Percentiles rank a stretch among this genome's conserved stretches.
phyloP scores from a whole-genome alignment of 768 basidiomycete species.

The Kwoniella dejecticola region DNA sequence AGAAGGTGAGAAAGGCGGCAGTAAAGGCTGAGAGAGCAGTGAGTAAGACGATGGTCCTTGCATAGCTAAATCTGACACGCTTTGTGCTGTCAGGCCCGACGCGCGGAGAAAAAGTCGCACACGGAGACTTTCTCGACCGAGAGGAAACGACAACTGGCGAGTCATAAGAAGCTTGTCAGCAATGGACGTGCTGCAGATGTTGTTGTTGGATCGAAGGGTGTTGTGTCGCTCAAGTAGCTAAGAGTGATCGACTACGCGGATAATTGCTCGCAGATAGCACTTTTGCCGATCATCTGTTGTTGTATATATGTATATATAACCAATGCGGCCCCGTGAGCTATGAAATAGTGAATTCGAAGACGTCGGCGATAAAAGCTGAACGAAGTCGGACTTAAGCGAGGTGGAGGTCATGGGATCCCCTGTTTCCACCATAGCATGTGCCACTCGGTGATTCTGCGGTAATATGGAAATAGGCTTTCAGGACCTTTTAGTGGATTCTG shows the following conservation, averaged over 20 bases:
- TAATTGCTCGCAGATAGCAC: too few species aligned
- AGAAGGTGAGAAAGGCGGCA: constrained; percentile 58
- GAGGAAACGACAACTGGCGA: constrained; percentile 56
- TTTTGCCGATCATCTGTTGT: constrained; percentile 6
- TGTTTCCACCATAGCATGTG: background rate
- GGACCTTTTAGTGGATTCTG: constrained; percentile 4
- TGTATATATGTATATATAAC: constrained; percentile 9
- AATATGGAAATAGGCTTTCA: constrained; percentile 10
- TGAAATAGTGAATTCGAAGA: background rate
- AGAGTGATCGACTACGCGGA: too few species aligned
- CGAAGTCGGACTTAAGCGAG: constrained; percentile 19
- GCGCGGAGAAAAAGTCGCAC: constrained; percentile 58
- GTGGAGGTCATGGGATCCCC: background rate
- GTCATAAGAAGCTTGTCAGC: constrained; percentile 50
- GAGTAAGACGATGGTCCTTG: constrained; percentile 14
- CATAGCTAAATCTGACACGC: background rate
- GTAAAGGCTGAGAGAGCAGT: constrained; percentile 59
- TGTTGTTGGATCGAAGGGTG: constrained; percentile 34
- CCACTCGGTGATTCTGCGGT: constrained; percentile 15
- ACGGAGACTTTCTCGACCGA: constrained; percentile 58
- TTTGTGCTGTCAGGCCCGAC: constrained; percentile 45
- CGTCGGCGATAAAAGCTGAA: constrained; percentile 19
- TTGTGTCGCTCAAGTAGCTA: constrained; percentile 27
- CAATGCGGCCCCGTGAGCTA: background rate
- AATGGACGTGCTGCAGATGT: constrained; percentile 54